Evolutionary conservation across 352 stramenopile genomes (phyloP), one percentile per base, ranked within the genome.

Genomic region (Phytophthora hibernalis): DNA sequence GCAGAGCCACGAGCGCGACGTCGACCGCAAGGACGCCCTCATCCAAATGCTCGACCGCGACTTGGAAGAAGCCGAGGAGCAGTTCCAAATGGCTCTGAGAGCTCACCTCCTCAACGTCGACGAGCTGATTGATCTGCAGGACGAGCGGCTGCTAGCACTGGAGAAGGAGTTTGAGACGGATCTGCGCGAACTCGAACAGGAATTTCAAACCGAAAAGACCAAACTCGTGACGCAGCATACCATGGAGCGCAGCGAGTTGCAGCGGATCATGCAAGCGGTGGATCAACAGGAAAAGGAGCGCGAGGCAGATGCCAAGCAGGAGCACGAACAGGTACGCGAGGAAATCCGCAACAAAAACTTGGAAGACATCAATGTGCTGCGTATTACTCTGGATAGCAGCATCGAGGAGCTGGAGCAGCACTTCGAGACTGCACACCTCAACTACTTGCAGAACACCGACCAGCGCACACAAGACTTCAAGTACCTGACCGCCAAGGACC

Each of bases 271-370:
- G 78, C 59, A 79, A 9, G 91, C 86, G 0, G 87, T 97, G 9
- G 90, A 97, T 49, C 77, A 89, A 38, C 83, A 93, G 57, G 88
- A 96, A 52, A 89, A 92, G 35, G 85, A 92, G 61, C 80, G 88
- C 24, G 84, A 92, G 52, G 82, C 76, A 18, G 88, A 96, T 38
- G 80, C 86, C 0, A 71, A 79, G 13, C 83, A 93, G 44, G 83
- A 94, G 54, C 86, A 94, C 70, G 93, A 98, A 44, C 91, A 97
- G 61, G 71, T 96, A 5, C 83, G 91, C 11, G 93, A 98, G 61
- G 95, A 98, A 65, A 97, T 98, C 56, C 85, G 91, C 63, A 98
- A 98, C 77, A 97, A 96, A 57, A 98, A 98, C 77, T 61, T 98
- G 16, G 96, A 99, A 61, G 86, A 98, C 51, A 98, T 98, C 33